These are phyloP conservation scores for Litsea cubeba DNA, from an alignment of 164 flowering plant genomes.

Conservation along the genomic window DNA sequence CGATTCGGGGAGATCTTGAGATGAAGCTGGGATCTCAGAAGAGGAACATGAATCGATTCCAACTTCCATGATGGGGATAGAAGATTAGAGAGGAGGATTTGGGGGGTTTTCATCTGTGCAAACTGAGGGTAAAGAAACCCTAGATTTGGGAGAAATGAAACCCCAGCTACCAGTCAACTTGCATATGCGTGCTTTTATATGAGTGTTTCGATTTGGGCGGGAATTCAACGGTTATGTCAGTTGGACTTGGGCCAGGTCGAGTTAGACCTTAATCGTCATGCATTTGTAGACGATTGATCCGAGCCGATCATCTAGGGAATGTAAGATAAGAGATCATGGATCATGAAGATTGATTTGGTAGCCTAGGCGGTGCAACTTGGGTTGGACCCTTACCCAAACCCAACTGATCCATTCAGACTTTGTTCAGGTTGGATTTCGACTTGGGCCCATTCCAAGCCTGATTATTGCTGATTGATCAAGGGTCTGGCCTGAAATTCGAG, in stretches of 20 bases:
- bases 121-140: not conserved
- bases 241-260: not conserved
- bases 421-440: too few species aligned
- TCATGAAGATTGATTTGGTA: too few species aligned
- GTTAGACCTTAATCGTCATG: too few species aligned
- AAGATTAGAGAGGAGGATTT: not conserved
- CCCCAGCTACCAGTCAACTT: not conserved
- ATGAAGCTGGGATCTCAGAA: not conserved
- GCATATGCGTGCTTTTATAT: not conserved
- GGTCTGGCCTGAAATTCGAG: too few species aligned
- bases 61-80: not conserved
- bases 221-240: not conserved
- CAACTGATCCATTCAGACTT: too few species aligned
- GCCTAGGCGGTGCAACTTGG: too few species aligned
- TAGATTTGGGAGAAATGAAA: not conserved
- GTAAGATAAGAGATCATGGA: too few species aligned
- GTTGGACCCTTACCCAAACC: too few species aligned
- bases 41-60: not conserved
- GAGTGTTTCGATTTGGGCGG: not conserved
- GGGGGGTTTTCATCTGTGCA: not conserved
- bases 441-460: too few species aligned
- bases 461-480: too few species aligned
- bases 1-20: not conserved
- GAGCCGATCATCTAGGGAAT: too few species aligned
- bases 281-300: too few species aligned